These are phyloP conservation scores for Pleurostoma richardsiae DNA, from an alignment of 2,329 filamentous ascomycete species.

Conservation along the genomic window DNA sequence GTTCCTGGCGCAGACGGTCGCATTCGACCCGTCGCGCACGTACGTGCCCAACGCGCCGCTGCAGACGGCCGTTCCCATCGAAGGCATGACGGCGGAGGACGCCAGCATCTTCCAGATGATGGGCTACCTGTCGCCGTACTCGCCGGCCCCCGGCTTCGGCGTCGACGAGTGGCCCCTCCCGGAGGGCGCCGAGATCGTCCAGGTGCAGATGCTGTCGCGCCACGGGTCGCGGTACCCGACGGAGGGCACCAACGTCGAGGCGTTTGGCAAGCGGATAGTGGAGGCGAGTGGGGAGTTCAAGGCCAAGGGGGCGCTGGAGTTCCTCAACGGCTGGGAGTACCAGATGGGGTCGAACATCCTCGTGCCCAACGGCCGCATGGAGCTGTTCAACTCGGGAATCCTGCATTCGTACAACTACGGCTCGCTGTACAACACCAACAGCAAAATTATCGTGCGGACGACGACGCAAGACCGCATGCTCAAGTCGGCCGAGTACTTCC, in stretches of 20 bases:
- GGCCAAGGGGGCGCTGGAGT: conserved; percentile 55
- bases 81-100: conserved; percentile 49
- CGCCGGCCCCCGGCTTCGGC: conserved; percentile 67
- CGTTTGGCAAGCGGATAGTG: conserved; percentile 52
- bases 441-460: conserved; percentile 68
- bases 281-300: conserved; percentile 47
- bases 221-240: conserved; percentile 74
- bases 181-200: conserved; percentile 60
- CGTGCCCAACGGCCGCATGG: conserved; percentile 64
- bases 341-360: conserved; percentile 66
- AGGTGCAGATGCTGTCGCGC: conserved; percentile 68
- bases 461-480: conserved; percentile 76
- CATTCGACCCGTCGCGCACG: conserved; percentile 57
- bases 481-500: conserved; percentile 71
- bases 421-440: conserved; percentile 64
- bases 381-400: conserved; percentile 63
- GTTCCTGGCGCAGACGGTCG: conserved; percentile 67
- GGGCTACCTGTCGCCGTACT: conserved; percentile 66
- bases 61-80: conserved; percentile 65
- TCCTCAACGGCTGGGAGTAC: conserved; percentile 66
- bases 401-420: conserved; percentile 71
- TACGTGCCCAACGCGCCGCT: conserved; percentile 67
- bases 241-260: conserved; percentile 45
- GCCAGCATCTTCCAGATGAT: conserved; percentile 67
- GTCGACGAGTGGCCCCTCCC: conserved; percentile 68